Evolutionary conservation across 345 rosid genomes (phyloP), one percentile per base, ranked within the genome.

Genomic region (Eucalyptus guilfoylei): DNA sequence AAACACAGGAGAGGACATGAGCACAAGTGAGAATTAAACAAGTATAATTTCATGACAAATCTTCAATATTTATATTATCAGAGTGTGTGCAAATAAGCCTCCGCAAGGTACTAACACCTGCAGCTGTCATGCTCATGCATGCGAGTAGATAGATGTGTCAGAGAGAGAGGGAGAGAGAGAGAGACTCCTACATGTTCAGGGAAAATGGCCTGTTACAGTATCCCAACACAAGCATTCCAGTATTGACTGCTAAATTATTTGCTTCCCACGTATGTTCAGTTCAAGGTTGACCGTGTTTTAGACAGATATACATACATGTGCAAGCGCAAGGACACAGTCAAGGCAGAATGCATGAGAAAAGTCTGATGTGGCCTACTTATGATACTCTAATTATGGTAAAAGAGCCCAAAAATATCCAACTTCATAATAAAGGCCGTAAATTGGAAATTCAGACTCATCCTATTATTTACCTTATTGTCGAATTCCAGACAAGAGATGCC

Each of bases 401-500:
- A 76, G 15, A 14, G 4, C 47, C 47, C 11, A 40, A 76, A 76
- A 76, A 37, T 52, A 52, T 40, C 47, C 83, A 76, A 76, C 83
- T 76, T 40, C 83, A 10, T 40, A 6, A 76, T 21, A 76, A 76
- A 76, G 45, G 83, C 24, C 15, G 5, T 40, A 42, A 76, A 76
- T 40, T 76, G 44, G 83, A 72, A 72, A 37, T 52, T 81, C 34
- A 85, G 45, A 47, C 37, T 17, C 37, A 8, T 83, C 30, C 14
- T 47, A 81, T 37, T 26, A 88, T n/a, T 89, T 88, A 98, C 99
- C 98, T 96, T 95, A 50, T 88, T 93, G 92, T 98, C 99, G 86
- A 98, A 97, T 89, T 98, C 97, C 88, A 98, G 55, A 58, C 95
- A 91, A 40, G 97, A 91, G 90, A 98, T 90, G 47, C 97, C 97